Evolutionary conservation across 164 flowering plant species (phyloP).

Genomic region (Piper betle): DNA sequence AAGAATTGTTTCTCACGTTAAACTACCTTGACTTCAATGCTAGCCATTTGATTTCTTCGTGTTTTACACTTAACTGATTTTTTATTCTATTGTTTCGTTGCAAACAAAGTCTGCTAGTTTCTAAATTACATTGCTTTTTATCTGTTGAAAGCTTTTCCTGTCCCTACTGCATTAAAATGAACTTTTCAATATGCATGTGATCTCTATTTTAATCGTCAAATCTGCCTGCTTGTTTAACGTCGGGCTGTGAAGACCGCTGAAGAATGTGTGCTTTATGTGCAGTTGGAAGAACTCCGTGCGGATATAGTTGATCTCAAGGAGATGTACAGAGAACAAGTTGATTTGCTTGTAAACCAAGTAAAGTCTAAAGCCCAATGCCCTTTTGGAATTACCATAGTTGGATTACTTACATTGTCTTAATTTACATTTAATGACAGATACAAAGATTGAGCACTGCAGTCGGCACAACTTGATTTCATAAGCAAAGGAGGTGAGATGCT

Average conservation of each 20-base stretch:
- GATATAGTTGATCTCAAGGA: conserved; percentile 92
- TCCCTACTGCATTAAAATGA: no score
- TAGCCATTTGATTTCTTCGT: no score
- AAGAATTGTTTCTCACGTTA: no score
- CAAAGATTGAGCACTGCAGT: conserved; percentile 36
- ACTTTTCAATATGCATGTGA: neutral
- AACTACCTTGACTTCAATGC: no score
- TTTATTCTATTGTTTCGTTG: no score
- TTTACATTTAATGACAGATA: conserved; percentile 25
- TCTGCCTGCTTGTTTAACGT: neutral
- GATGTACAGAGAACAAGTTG: conserved; percentile 99
- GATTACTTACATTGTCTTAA: neutral
- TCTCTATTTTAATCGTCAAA: neutral
- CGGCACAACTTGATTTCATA: conserved; percentile 9
- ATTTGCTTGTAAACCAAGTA: conserved; percentile 91
- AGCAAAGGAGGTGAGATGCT: neutral
- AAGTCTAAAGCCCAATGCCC: neutral
- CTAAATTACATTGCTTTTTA: no score
- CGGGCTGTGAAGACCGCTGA: neutral
- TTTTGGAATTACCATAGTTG: neutral
- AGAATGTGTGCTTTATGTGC: neutral
- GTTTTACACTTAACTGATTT: no score
- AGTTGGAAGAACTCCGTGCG: conserved; percentile 97
- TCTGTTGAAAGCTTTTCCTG: no score
- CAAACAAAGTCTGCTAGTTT: no score